phyloP scores from a whole-genome alignment of 2,329 filamentous ascomycete genomes.

The Colletotrichum echinochloae region DNA sequence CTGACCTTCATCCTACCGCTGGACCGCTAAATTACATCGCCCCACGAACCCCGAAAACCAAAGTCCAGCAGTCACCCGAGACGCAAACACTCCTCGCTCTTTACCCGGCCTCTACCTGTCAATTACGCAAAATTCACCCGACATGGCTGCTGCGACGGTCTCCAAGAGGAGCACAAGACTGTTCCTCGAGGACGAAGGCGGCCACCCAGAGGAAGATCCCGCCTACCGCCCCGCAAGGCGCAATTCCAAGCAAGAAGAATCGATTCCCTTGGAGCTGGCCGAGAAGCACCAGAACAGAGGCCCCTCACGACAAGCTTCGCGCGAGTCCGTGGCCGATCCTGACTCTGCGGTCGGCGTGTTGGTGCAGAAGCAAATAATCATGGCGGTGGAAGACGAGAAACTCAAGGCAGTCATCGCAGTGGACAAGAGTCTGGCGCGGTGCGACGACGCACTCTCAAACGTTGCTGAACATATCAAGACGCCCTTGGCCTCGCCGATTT shows the following conservation, averaged over 20 bases:
- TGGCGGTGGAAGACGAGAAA: slow-evolving; percentile 26
- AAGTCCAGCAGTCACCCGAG: slow-evolving; percentile 32
- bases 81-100: slow-evolving; percentile 18
- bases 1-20: slow-evolving; percentile 5
- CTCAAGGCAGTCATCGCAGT: background rate
- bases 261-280: slow-evolving; percentile 1
- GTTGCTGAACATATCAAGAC: slow-evolving; percentile 16
- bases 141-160: slow-evolving; percentile 37
- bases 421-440: slow-evolving; percentile 9
- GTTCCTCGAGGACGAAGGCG: slow-evolving; percentile 36
- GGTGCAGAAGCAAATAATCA: slow-evolving; percentile 27
- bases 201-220: slow-evolving; percentile 35
- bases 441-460: slow-evolving; percentile 19
- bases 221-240: slow-evolving; percentile 30
- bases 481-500: slow-evolving; percentile 9
- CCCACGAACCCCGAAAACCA: background rate
- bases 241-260: slow-evolving; percentile 38
- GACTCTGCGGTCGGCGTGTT: slow-evolving; percentile 29
- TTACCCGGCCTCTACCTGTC: background rate
- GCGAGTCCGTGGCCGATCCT: slow-evolving; percentile 24
- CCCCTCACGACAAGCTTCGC: slow-evolving; percentile 31
- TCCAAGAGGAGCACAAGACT: slow-evolving; percentile 41
- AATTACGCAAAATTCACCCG: background rate
- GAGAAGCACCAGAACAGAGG: slow-evolving; percentile 26
- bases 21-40: background rate